phyloP scores from a whole-genome alignment of 495 filamentous ascomycete genomes.

The Bathelium albidoporum region DNA sequence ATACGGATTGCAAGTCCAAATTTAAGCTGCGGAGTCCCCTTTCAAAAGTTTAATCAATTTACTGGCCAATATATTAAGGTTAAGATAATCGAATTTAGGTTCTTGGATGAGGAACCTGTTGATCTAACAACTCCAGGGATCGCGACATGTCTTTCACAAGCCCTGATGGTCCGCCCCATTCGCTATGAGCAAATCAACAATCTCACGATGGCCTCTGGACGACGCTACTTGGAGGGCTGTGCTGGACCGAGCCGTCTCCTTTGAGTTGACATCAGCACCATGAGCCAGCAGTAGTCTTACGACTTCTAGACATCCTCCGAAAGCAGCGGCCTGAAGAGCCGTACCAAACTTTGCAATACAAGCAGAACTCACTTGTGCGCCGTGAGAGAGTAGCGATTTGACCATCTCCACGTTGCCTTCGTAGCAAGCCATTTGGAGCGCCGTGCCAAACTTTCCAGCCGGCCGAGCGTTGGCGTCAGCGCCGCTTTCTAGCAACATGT shows the following conservation, averaged over 20 bases:
- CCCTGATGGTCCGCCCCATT: background rate
- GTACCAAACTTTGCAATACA: background rate
- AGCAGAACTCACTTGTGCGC: constrained; percentile 9
- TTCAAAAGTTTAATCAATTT: no score
- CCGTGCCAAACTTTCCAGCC: constrained; percentile 12
- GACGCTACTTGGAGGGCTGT: constrained; percentile 2
- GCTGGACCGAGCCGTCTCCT: background rate
- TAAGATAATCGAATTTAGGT: no score
- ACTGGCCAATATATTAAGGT: no score
- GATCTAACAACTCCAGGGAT: no score
- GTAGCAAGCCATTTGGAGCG: constrained; percentile 13
- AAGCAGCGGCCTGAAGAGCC: background rate
- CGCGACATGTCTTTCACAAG: constrained; percentile 1
- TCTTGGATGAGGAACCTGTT: no score
- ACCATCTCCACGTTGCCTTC: constrained; percentile 9
- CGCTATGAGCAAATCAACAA: background rate
- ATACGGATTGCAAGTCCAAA: no score
- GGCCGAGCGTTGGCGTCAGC: constrained; percentile 17
- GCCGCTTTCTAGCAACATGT: constrained; percentile 14
- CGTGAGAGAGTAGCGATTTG: constrained; percentile 8
- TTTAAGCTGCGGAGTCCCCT: no score
- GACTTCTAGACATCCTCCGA: background rate
- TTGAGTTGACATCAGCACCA: background rate
- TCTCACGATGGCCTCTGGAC: background rate
- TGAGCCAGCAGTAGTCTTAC: background rate